These are phyloP conservation scores for Debaryomyces sp. DNA, from an alignment of 1,139 yeast genomes.

Conservation along the genomic window DNA sequence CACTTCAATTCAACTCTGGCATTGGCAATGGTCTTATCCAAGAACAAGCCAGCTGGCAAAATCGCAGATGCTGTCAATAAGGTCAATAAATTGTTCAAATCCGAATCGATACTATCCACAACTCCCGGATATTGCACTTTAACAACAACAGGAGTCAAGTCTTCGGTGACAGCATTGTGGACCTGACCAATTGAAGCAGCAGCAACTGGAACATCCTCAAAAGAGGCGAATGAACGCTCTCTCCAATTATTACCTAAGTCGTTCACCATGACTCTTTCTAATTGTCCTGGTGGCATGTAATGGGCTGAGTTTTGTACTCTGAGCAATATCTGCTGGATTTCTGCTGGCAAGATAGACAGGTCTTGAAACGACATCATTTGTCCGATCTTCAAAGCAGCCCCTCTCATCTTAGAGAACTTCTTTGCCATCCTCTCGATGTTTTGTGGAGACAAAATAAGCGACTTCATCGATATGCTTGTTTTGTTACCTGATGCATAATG, in stretches of 20 bases:
- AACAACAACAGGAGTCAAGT: slow-evolving; percentile 81
- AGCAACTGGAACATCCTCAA: slow-evolving; percentile 90
- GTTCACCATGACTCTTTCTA: slow-evolving; percentile 70
- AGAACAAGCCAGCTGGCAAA: slow-evolving; percentile 87
- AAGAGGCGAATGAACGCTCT: slow-evolving; percentile 60
- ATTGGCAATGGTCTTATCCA: slow-evolving; percentile 89
- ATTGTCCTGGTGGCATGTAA: slow-evolving; percentile 93
- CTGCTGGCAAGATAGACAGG: slow-evolving; percentile 78
- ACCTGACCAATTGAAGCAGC: slow-evolving; percentile 99
- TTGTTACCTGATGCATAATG: slow-evolving; percentile 59
- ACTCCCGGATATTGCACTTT: slow-evolving; percentile 99
- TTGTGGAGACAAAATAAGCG: slow-evolving; percentile 72
- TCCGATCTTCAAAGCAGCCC: slow-evolving; percentile 96
- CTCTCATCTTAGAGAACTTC: slow-evolving; percentile 92
- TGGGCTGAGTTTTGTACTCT: slow-evolving; percentile 94
- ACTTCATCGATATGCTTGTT: slow-evolving; percentile 53
- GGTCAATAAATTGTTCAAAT: slow-evolving; percentile 79
- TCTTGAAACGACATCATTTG: slow-evolving; percentile 96
- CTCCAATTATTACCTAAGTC: slow-evolving; percentile 88
- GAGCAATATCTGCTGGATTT: slow-evolving; percentile 76
- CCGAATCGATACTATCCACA: slow-evolving; percentile 89
- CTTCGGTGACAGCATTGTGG: slow-evolving; percentile 74
- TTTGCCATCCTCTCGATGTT: slow-evolving; percentile 88
- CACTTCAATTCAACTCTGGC: slow-evolving; percentile 92
- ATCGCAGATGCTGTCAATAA: slow-evolving; percentile 83